Evolutionary conservation across 331 rosid genomes (phyloP).

Genomic region (Phaseolus coccineus): DNA sequence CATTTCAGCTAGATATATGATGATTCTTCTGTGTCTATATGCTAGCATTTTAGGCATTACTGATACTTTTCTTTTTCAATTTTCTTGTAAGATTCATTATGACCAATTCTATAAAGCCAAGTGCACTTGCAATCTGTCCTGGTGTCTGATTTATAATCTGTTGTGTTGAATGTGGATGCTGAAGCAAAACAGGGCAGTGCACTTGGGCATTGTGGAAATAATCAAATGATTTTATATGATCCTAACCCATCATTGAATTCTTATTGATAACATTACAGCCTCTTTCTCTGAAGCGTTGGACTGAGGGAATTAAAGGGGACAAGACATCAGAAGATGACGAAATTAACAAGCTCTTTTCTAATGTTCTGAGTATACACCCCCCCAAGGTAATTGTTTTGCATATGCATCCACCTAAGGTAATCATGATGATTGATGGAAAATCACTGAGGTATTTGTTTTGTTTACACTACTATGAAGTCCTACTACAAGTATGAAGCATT

Average conservation of each 20-base stretch:
- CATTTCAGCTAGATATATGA: no score
- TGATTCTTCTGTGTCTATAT: neutral
- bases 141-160: slow-evolving; percentile 32
- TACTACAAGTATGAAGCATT: slow-evolving; percentile 12
- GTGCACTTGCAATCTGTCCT: slow-evolving; percentile 26
- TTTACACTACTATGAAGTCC: slow-evolving; percentile 25
- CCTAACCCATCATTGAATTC: slow-evolving; percentile 34
- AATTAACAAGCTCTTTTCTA: slow-evolving; percentile 82
- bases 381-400: slow-evolving; percentile 77
- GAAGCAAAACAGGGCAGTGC: slow-evolving; percentile 30
- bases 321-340: slow-evolving; percentile 76
- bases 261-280: slow-evolving; percentile 63
- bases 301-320: slow-evolving; percentile 77
- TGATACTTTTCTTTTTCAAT: neutral
- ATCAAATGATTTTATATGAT: slow-evolving; percentile 12
- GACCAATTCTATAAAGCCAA: slow-evolving; percentile 8
- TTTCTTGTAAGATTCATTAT: neutral
- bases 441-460: slow-evolving; percentile 10
- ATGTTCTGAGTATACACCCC: slow-evolving; percentile 73
- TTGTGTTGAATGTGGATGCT: slow-evolving; percentile 24
- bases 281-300: slow-evolving; percentile 79
- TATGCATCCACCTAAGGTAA: slow-evolving; percentile 66
- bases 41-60: neutral
- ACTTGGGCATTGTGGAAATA: slow-evolving; percentile 22
- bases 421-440: slow-evolving; percentile 22